phyloP scores from a whole-genome alignment of 2,329 filamentous ascomycete species.

The Zymoseptoria brevis region DNA sequence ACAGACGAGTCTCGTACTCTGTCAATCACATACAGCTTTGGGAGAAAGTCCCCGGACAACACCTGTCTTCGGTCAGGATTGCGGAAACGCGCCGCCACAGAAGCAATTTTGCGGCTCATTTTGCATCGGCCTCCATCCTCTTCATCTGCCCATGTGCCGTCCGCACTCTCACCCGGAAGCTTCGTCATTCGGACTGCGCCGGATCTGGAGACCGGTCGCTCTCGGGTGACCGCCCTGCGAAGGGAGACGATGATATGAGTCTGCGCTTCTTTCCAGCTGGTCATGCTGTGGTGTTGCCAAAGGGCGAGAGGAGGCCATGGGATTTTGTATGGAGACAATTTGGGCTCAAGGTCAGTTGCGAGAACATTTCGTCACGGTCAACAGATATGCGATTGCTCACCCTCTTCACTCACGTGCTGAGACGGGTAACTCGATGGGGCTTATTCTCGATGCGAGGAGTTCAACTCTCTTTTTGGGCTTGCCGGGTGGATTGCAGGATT shows the following conservation, averaged over 20 bases:
- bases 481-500: constrained; percentile 19
- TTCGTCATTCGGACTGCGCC: constrained; percentile 30
- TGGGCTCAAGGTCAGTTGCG: constrained; percentile 43
- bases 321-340: constrained; percentile 30
- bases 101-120: constrained; percentile 80
- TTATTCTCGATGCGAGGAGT: constrained; percentile 99
- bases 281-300: constrained; percentile 28
- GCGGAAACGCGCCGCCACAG: constrained; percentile 99
- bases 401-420: constrained; percentile 16
- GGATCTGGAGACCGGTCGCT: constrained; percentile 41
- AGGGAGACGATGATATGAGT: constrained; percentile 82
- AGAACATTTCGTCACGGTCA: constrained; percentile 78
- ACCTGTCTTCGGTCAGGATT: constrained; percentile 49
- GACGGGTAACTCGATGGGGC: constrained; percentile 98
- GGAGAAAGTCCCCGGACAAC: constrained; percentile 99
- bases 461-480: constrained; percentile 40
- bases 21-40: constrained; percentile 61
- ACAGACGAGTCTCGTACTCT: constrained; percentile 52
- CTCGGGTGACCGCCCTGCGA: constrained; percentile 22
- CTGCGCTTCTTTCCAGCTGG: constrained; percentile 45
- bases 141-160: constrained; percentile 45
- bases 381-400: constrained; percentile 97
- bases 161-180: constrained; percentile 39
- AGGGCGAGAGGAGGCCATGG: constrained; percentile 30
- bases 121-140: constrained; percentile 47